phyloP scores from a whole-genome alignment of 371 early-diverging fungal genomes.

The Actinomortierella ambigua region DNA sequence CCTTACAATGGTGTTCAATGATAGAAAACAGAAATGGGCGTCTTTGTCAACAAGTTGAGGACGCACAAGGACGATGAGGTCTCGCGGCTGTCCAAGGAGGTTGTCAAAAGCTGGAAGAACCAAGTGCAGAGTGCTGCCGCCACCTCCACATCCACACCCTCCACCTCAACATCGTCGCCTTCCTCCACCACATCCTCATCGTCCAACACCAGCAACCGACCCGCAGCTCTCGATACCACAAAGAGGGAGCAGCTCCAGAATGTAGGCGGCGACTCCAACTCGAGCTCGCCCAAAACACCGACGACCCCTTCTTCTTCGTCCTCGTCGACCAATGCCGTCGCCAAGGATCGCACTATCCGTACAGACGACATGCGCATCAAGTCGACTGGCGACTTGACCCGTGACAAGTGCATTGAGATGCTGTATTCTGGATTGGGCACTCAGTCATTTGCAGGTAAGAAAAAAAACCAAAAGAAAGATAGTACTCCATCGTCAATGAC shows the following conservation, averaged over 20 bases:
- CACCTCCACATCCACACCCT: constrained; percentile 18
- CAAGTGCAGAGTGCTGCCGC: constrained; percentile 57
- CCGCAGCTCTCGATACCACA: not conserved
- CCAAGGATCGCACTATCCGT: constrained; percentile 59
- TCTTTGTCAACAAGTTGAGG: constrained; percentile 72
- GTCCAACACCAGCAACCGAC: constrained; percentile 26
- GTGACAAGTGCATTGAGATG: constrained; percentile 87
- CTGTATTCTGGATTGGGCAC: constrained; percentile 81
- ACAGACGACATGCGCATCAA: constrained; percentile 64
- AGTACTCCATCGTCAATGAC: not conserved
- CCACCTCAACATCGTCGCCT: constrained; percentile 40
- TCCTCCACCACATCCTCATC: too few species aligned
- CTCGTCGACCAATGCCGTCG: constrained; percentile 5
- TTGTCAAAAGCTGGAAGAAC: constrained; percentile 84
- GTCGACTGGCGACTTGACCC: constrained; percentile 68
- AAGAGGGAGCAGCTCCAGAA: not conserved
- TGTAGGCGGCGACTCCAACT: constrained; percentile 6
- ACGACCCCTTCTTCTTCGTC: constrained; percentile 35
- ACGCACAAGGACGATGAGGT: constrained; percentile 63
- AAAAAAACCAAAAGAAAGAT: not conserved
- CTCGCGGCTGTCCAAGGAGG: constrained; percentile 64
- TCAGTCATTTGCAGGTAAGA: constrained; percentile 71
- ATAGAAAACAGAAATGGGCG: constrained; percentile 79
- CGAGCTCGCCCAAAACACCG: constrained; percentile 48
- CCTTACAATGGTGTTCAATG: too few species aligned